These are phyloP conservation scores for Lenzites betulinus DNA, from an alignment of 768 basidiomycete species.

Conservation along the genomic window DNA sequence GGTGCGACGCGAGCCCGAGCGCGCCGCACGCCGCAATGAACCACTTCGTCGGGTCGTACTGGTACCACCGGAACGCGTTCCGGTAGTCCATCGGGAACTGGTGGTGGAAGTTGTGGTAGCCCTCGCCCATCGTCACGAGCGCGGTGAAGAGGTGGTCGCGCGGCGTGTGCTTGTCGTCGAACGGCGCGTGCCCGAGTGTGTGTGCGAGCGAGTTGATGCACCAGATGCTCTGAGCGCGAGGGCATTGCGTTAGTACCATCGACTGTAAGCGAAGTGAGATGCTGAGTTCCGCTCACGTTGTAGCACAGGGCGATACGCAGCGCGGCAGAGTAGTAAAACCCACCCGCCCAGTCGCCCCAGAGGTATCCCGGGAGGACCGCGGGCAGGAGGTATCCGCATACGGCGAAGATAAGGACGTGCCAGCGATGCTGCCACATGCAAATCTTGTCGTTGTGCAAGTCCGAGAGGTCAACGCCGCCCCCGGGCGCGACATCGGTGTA, in stretches of 20 bases:
- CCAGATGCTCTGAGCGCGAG: conserved; percentile 72
- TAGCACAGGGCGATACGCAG: conserved; percentile 82
- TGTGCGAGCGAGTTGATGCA: conserved; percentile 96
- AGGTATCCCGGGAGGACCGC: conserved; percentile 73
- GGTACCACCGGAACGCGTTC: conserved; percentile 93
- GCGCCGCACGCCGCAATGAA: conserved; percentile 67
- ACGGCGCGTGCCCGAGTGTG: conserved; percentile 90
- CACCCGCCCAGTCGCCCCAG: conserved; percentile 88
- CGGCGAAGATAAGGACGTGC: conserved; percentile 68
- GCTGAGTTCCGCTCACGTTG: conserved; percentile 50
- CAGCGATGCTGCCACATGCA: conserved; percentile 86
- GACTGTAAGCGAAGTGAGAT: neutral
- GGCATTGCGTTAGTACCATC: neutral
- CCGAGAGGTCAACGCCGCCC: conserved; percentile 78
- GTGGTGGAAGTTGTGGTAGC: conserved; percentile 98
- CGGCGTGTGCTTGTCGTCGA: conserved; percentile 95
- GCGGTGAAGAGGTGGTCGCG: conserved; percentile 89
- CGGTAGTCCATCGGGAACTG: conserved; percentile 97
- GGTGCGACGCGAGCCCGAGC: conserved; percentile 59
- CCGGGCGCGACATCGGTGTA: conserved; percentile 89
- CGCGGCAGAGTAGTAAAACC: conserved; percentile 82
- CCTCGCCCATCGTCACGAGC: conserved; percentile 89
- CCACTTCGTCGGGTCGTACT: conserved; percentile 93
- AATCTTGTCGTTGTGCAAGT: conserved; percentile 76
- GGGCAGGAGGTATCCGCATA: conserved; percentile 73